These are phyloP conservation scores for Ananas comosus DNA, from an alignment of 176 grass and related monocot species.

Conservation along the genomic window DNA sequence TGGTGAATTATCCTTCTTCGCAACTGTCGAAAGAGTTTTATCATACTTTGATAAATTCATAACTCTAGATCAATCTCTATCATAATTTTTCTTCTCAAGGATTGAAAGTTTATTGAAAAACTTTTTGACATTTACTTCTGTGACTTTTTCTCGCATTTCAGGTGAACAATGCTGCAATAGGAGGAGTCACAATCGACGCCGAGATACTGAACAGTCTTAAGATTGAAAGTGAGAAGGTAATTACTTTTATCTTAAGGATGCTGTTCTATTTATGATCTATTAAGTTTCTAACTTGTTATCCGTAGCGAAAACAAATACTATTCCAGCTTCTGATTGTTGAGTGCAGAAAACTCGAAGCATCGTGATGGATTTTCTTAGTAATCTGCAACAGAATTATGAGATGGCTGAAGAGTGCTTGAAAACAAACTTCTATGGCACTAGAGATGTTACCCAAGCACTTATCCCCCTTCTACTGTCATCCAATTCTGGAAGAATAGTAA, in stretches of 20 bases:
- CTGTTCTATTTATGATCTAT: background rate
- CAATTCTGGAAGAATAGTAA: slow-evolving; percentile 34
- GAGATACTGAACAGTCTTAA: background rate
- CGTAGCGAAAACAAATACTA: too few species aligned
- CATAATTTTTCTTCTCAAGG: too few species aligned
- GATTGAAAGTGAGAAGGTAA: background rate
- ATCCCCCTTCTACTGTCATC: slow-evolving; percentile 45
- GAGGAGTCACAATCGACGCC: slow-evolving; percentile 22
- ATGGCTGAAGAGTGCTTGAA: slow-evolving; percentile 17
- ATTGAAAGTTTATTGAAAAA: too few species aligned
- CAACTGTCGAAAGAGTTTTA: too few species aligned
- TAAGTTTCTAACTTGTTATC: too few species aligned
- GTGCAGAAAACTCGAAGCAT: too few species aligned
- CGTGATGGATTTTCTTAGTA: too few species aligned
- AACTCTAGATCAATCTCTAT: too few species aligned
- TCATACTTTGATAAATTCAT: too few species aligned
- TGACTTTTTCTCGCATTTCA: slow-evolving; percentile 6
- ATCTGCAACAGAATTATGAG: background rate
- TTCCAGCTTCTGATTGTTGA: too few species aligned
- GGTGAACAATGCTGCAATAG: slow-evolving; percentile 32
- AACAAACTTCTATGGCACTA: slow-evolving; percentile 50
- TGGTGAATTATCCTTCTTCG: slow-evolving; percentile 23
- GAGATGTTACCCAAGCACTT: slow-evolving; percentile 26
- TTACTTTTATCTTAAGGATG: background rate
- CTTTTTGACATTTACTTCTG: background rate